phyloP scores from a whole-genome alignment of 805 yeast genomes.

The Grigorovia yakushimaensis region DNA sequence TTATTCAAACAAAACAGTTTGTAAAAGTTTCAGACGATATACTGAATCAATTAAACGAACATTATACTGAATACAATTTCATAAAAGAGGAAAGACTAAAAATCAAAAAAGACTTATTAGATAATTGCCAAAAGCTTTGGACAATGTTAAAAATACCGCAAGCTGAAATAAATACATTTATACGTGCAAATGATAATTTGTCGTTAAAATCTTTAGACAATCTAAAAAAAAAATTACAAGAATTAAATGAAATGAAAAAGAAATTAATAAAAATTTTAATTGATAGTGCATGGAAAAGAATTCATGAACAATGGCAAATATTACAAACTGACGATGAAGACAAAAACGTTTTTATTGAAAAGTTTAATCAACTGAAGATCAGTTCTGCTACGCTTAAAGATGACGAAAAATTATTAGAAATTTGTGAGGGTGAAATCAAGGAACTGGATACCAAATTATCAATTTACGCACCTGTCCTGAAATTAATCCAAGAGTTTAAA shows the following conservation, averaged over 20 bases:
- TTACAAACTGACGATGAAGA: conserved; percentile 50
- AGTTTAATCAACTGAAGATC: conserved; percentile 8
- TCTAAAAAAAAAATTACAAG: conserved; percentile 44
- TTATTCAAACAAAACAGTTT: not conserved
- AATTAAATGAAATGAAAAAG: conserved; percentile 51
- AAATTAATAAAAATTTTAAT: conserved; percentile 62
- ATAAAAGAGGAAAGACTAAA: conserved; percentile 29
- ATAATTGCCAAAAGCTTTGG: conserved; percentile 47
- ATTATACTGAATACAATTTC: conserved; percentile 4
- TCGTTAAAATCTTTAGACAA: conserved; percentile 39
- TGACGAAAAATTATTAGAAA: conserved; percentile 51
- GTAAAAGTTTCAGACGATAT: conserved; percentile 1
- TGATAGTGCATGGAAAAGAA: conserved; percentile 46
- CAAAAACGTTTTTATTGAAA: conserved; percentile 37
- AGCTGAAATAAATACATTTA: conserved; percentile 34
- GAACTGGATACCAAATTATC: conserved; percentile 41
- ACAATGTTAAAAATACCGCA: conserved; percentile 41
- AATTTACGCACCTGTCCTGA: conserved; percentile 45
- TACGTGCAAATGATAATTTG: conserved; percentile 35
- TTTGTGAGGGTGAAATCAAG: conserved; percentile 55
- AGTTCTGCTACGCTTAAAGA: conserved; percentile 25
- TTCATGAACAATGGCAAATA: conserved; percentile 51
- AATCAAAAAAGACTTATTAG: conserved; percentile 27
- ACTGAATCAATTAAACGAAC: conserved; percentile 6
- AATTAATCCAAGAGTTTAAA: conserved; percentile 45